Percentiles rank a stretch among this genome's conserved stretches.
Conservation (phyloP, 805 yeast genomes). For the Metschnikowia proteae region DNA sequence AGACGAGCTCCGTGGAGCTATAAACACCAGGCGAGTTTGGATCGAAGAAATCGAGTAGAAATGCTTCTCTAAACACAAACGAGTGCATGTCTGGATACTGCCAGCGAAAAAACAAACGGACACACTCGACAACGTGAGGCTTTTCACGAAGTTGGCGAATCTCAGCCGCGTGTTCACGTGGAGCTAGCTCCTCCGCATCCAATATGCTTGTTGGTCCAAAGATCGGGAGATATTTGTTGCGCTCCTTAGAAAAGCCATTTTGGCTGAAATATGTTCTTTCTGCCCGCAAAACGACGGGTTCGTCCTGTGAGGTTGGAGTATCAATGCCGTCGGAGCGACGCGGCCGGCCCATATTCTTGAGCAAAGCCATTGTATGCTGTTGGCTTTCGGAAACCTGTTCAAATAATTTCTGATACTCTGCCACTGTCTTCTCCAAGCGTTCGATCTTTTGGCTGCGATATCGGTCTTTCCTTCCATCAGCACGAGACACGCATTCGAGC, state of each 20-base stretch:
- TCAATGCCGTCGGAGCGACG: background rate
- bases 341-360: background rate
- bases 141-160: conserved; percentile 7
- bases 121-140: conserved; percentile 10
- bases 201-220: conserved; percentile 16
- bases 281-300: conserved; percentile 2
- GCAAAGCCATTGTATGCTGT: background rate
- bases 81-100: conserved; percentile 17
- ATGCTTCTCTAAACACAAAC: conserved; percentile 16
- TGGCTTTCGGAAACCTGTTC: conserved; percentile 1
- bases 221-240: conserved; percentile 6
- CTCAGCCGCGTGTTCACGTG: conserved; percentile 4
- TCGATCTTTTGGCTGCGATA: conserved; percentile 6
- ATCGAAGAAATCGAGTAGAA: conserved; percentile 13
- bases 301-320: background rate
- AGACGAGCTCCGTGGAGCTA: conserved; percentile 12
- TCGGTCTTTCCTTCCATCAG: conserved; percentile 13
- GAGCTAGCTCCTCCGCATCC: conserved; percentile 11
- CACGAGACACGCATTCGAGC: conserved; percentile 7
- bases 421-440: conserved; percentile 6
- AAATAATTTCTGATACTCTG: conserved; percentile 3
- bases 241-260: conserved; percentile 6
- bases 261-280: conserved; percentile 9
- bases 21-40: conserved; percentile 10
- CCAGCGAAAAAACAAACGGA: conserved; percentile 15